A percentile compares a stretch with the other conserved stretches of the same genome.
phyloP scores from a whole-genome alignment of 352 stramenopile genomes.

The Peronospora destructor region DNA sequence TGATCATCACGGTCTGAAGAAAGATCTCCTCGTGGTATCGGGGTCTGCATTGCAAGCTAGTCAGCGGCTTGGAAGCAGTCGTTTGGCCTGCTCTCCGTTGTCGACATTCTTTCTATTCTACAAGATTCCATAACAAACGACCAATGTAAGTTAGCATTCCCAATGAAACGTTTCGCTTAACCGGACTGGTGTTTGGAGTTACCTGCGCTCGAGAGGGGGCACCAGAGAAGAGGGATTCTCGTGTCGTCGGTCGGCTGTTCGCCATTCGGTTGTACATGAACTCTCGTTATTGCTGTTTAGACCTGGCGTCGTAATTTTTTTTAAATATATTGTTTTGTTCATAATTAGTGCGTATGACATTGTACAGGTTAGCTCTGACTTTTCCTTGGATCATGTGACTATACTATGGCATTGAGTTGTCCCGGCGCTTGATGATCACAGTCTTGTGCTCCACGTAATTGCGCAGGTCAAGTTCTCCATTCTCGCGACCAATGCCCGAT shows the following conservation, averaged over 20 bases:
- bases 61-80: slow-evolving; percentile 28
- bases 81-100: slow-evolving; percentile 70
- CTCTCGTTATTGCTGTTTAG: background rate
- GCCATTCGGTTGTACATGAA: slow-evolving; percentile 85
- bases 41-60: too few species aligned
- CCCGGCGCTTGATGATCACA: slow-evolving; percentile 59
- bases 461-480: slow-evolving; percentile 58
- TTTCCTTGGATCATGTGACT: slow-evolving; percentile 1
- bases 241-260: slow-evolving; percentile 37
- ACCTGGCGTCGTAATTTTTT: background rate
- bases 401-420: slow-evolving; percentile 34
- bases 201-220: too few species aligned
- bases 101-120: slow-evolving; percentile 36
- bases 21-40: too few species aligned
- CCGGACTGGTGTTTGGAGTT: too few species aligned
- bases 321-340: too few species aligned
- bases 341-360: too few species aligned
- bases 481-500: slow-evolving; percentile 78
- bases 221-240: slow-evolving; percentile 63
- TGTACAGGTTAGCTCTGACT: slow-evolving; percentile 3
- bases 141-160: too few species aligned
- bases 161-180: too few species aligned
- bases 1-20: too few species aligned
- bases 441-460: slow-evolving; percentile 81
- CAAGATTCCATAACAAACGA: slow-evolving; percentile 1